Evolutionary conservation across 2,329 filamentous ascomycete genomes (phyloP), one percentile per base, ranked within the genome.

Genomic region (Keithomyces neogunnii): DNA sequence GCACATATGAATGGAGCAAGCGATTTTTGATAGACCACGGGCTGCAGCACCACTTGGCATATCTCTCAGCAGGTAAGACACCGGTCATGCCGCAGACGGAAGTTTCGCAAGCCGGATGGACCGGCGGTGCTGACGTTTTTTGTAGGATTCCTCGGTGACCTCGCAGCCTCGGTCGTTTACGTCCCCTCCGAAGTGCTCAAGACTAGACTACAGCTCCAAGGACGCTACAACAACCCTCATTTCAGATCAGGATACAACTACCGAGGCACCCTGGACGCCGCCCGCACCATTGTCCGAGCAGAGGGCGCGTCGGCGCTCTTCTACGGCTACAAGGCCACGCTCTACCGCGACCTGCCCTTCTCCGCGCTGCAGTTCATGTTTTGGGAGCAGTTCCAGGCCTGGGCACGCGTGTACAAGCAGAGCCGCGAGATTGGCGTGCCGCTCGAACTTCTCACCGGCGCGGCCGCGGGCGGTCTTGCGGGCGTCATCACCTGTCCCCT

Each of bases 161-260:
- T 96, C 28, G 92, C 89, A 44, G 92, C 93, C 1, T 96, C 90
- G 0, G 78, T 96, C 54, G 80, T 96, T 53, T 99, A 99, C 65
- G 95, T 99, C 4, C 95, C 93, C 3, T 96, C 92, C 10, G 95
- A 99, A 69, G 93, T 99, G 4, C 78, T 99, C 59, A 99, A 99
- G 69, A 99, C 93, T n/a, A 84, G 93, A 29, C 75, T 97, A 47
- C 93, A 99, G 66, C 79, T 99, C 5, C 93, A 99, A 68, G 95
- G 93, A 48, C 88, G 89, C 54, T 87, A 90, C 72, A 95, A 97
- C 69, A 99, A 99, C 63, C 91, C 93, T 1, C 87, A 85, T 69
- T 97, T 97, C 73, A 76, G 84, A 46, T 96, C 89, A 0, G 93
- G 93, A 52, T 99, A 99, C 72, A 99, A 99, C 67, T 99, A 99